These are phyloP conservation scores for Aspergillus saccharolyticus DNA, from an alignment of 495 filamentous ascomycete species.

Conservation along the genomic window DNA sequence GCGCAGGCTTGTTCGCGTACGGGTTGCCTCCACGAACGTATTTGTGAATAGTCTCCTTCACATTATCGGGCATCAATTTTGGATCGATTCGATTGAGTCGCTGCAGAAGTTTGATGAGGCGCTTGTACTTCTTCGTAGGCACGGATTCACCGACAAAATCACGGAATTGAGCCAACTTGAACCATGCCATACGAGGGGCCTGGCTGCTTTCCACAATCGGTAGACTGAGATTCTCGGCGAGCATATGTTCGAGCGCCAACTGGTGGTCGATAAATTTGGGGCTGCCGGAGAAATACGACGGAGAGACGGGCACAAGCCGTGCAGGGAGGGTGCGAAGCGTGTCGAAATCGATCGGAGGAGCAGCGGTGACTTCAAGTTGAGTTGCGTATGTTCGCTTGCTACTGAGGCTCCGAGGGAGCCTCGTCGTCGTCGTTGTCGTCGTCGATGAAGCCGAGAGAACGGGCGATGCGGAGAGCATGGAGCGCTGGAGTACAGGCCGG, in stretches of 20 bases:
- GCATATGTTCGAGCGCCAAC: conserved; percentile 64
- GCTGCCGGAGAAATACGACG: conserved; percentile 87
- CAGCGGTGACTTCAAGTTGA: conserved; percentile 28
- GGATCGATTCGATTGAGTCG: conserved; percentile 84
- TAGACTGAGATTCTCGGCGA: conserved; percentile 64
- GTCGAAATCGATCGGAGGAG: conserved; percentile 43
- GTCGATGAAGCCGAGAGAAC: conserved; percentile 8
- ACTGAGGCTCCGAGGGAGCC: neutral
- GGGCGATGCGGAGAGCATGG: conserved; percentile 15
- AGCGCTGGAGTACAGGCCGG: conserved; percentile 15
- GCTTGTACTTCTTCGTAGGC: conserved; percentile 71
- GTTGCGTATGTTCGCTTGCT: conserved; percentile 27
- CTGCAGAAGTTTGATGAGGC: conserved; percentile 68
- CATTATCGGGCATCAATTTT: conserved; percentile 63
- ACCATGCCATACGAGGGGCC: conserved; percentile 78
- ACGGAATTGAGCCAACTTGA: conserved; percentile 70
- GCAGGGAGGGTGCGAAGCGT: conserved; percentile 36
- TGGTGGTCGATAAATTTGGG: conserved; percentile 82
- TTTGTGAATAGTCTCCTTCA: conserved; percentile 54
- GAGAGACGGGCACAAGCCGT: conserved; percentile 76
- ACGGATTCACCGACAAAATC: conserved; percentile 69
- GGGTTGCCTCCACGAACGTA: conserved; percentile 76
- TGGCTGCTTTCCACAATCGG: conserved; percentile 59
- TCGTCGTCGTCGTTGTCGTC: conserved; percentile 8
- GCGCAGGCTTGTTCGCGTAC: conserved; percentile 53